phyloP scores from a whole-genome alignment of 2,329 filamentous ascomycete genomes.

The Nemania bipapillata region DNA sequence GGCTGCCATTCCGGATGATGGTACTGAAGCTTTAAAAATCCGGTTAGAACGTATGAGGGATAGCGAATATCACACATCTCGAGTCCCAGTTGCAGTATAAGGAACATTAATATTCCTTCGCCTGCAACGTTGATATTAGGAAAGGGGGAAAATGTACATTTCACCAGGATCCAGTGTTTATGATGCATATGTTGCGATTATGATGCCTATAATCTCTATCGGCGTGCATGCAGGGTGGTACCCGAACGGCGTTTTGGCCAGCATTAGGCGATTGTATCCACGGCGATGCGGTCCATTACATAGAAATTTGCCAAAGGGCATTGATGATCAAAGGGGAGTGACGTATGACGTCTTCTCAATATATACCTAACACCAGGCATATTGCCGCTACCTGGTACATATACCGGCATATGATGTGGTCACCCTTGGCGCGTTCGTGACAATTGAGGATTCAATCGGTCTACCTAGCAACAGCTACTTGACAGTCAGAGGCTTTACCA shows the following conservation, averaged over 20 bases:
- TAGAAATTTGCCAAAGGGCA: conserved; percentile 44
- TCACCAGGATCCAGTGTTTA: conserved; percentile 39
- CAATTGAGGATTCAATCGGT: conserved; percentile 18
- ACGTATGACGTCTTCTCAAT: conserved; percentile 46
- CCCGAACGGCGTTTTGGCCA: conserved; percentile 44
- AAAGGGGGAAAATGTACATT: conserved; percentile 46
- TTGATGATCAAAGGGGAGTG: conserved; percentile 42
- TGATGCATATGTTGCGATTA: conserved; percentile 44
- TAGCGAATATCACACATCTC: conserved; percentile 51
- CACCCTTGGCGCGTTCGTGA: conserved; percentile 9
- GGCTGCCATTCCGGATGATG: conserved; percentile 70
- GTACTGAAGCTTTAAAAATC: conserved; percentile 74
- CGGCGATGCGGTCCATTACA: conserved; percentile 45
- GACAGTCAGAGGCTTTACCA: background rate
- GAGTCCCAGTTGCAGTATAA: conserved; percentile 42
- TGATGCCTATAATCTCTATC: conserved; percentile 38
- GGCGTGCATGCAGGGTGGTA: conserved; percentile 36
- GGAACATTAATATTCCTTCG: conserved; percentile 30
- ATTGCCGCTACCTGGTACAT: conserved; percentile 16
- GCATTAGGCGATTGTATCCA: conserved; percentile 45
- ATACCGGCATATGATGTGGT: conserved; percentile 10
- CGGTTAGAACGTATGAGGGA: conserved; percentile 64
- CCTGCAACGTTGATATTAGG: conserved; percentile 39
- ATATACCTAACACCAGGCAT: conserved; percentile 41
- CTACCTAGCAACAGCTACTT: conserved; percentile 20